A percentile compares a stretch with the other conserved stretches of the same genome.
These are phyloP conservation scores for Pseudogymnoascus sp. DNA, from an alignment of 2,329 filamentous ascomycete genomes.

Conservation along the genomic window DNA sequence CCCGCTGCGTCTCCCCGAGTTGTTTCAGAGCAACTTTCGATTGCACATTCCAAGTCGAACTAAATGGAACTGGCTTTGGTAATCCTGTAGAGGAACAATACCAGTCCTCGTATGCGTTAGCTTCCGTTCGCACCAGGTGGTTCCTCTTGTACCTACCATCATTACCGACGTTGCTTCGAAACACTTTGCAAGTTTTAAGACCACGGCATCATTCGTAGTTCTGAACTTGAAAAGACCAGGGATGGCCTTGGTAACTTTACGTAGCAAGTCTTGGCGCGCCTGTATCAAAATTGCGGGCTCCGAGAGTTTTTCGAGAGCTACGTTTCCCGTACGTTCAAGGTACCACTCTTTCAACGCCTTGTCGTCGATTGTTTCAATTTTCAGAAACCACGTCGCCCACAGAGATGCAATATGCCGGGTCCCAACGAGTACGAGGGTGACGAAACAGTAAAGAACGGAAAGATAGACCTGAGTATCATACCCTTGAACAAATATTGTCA, in stretches of 20 bases:
- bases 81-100: slow-evolving; percentile 34
- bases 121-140: too few species aligned
- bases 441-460: slow-evolving; percentile 43
- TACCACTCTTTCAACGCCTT: slow-evolving; percentile 38
- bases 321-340: slow-evolving; percentile 1
- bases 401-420: slow-evolving; percentile 44
- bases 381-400: slow-evolving; percentile 50
- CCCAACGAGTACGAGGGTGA: slow-evolving; percentile 41
- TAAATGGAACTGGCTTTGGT: slow-evolving; percentile 25
- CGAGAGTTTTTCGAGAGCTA: too few species aligned
- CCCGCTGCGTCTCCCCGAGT: slow-evolving; percentile 25
- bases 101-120: slow-evolving; percentile 16
- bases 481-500: slow-evolving; percentile 42
- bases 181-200: slow-evolving; percentile 41
- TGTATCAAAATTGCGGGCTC: too few species aligned
- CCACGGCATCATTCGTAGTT: slow-evolving; percentile 36
- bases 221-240: slow-evolving; percentile 35
- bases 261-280: too few species aligned
- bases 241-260: slow-evolving; percentile 23
- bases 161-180: slow-evolving; percentile 31
- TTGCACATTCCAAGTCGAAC: slow-evolving; percentile 27
- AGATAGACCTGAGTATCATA: slow-evolving; percentile 50
- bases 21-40: slow-evolving; percentile 26
- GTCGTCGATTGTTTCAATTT: slow-evolving; percentile 42
- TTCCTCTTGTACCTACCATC: slow-evolving; percentile 12